Conservation (phyloP, 2,329 filamentous ascomycete species). For the Colletotrichum higginsianum region DNA sequence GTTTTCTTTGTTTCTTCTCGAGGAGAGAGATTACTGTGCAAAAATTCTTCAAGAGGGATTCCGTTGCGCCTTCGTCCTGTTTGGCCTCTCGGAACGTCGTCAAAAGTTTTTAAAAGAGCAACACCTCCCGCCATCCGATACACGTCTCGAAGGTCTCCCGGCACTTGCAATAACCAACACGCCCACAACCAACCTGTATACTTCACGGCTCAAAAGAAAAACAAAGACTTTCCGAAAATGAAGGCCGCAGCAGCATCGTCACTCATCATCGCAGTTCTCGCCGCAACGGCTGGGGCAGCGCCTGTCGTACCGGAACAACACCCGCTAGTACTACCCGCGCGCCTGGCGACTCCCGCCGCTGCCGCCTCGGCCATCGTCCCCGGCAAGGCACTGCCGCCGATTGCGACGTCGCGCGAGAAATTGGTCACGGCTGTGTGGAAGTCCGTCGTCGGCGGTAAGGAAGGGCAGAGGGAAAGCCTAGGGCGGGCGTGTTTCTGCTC, state of each 20-base stretch:
- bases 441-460: conserved; percentile 6
- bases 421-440: conserved; percentile 28
- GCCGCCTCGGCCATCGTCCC: neutral
- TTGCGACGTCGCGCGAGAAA: neutral
- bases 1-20: neutral
- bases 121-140: neutral
- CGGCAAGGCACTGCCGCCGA: neutral
- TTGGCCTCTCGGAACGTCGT: too few species aligned
- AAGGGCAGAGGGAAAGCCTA: conserved; percentile 15
- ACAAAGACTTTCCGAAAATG: conserved; percentile 7
- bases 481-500: conserved; percentile 48
- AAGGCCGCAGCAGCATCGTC: conserved; percentile 8
- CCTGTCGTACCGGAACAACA: conserved; percentile 30
- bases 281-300: conserved; percentile 9
- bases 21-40: too few species aligned
- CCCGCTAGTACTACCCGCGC: neutral
- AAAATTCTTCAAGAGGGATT: neutral
- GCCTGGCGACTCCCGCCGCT: neutral
- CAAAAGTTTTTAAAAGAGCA: neutral
- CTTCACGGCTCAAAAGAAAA: neutral
- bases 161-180: neutral
- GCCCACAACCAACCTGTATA: neutral
- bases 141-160: neutral
- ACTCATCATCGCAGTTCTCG: conserved; percentile 13
- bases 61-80: neutral